Evolutionary conservation across 1,139 yeast species (phyloP), one percentile per base, ranked within the genome.

Genomic region (Candida pseudocylindracea): DNA sequence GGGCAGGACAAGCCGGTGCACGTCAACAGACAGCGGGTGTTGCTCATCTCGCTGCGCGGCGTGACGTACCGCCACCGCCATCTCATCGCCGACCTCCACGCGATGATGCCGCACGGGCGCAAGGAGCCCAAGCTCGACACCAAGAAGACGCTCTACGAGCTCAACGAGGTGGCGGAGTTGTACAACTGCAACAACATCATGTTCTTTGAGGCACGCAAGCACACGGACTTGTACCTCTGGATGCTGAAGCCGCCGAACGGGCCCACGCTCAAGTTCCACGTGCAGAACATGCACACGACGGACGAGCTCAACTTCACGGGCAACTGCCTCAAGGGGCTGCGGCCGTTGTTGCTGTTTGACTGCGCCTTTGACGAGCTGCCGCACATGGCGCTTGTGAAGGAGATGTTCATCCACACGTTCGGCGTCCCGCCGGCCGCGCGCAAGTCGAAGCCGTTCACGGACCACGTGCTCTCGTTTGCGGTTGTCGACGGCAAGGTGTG

Each of bases 361-460:
- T 62, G 66, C 42, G 51, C 74, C 27, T 88, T 91, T 54, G 53
- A 55, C 33, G 56, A 52, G 29, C 45, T 52, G n/a, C 67, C 61
- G 31, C 93, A 85, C 47, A 63, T 63, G 47, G 63, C 57, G 48
- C 65, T 88, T 38, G 63, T 85, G 53, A 85, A 81, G 54, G 96
- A 91, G 52, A 55, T 88, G 60, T 67, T 88, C 44, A 61, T 60
- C 37, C 96, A 85, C 41, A 68, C 74, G 27, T 83, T 91, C 50
- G 98, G 98, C 34, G 98, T 91, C 2, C 98, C 99, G 36, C 95
- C 95, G 40, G 64, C 67, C 38, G 81, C 95, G n/a, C 70, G 96
- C 54, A 83, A 80, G 54, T 64, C 85, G 34, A 88, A 91, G 56
- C 98, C 98, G 10, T 88, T 88, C 47, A 57, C 81, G 40, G 99